Conservation (phyloP, 805 yeast genomes). For the Tetrapisispora phaffii region DNA sequence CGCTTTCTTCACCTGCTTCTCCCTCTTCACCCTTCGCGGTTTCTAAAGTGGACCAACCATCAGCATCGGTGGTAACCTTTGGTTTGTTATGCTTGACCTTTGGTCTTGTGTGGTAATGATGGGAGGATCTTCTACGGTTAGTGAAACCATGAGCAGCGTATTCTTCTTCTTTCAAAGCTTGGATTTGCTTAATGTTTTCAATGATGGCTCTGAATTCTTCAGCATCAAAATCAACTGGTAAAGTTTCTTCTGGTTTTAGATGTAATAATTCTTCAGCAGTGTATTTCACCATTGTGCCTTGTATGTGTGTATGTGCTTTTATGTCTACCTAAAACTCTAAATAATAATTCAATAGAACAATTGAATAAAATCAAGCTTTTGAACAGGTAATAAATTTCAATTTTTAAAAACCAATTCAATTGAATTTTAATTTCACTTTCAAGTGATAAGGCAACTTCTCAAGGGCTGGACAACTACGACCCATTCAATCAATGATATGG, state of each 20-base stretch:
- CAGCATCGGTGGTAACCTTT: slow-evolving; percentile 51
- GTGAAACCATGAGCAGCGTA: slow-evolving; percentile 31
- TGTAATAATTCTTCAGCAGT: slow-evolving; percentile 61
- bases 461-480: no score
- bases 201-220: slow-evolving; percentile 55
- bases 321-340: no score
- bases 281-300: slow-evolving; percentile 29
- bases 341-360: no score
- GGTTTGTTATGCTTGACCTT: slow-evolving; percentile 48
- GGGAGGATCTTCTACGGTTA: slow-evolving; percentile 57
- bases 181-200: slow-evolving; percentile 50
- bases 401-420: no score
- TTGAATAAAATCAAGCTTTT: no score
- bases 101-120: slow-evolving; percentile 37
- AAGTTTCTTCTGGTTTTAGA: slow-evolving; percentile 45
- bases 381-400: no score
- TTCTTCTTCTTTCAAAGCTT: slow-evolving; percentile 29
- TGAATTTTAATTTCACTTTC: no score
- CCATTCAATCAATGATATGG: no score
- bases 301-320: neutral
- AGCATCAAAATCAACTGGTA: slow-evolving; percentile 55
- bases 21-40: slow-evolving; percentile 15
- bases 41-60: slow-evolving; percentile 74
- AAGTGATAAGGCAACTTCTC: no score
- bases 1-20: slow-evolving; percentile 12